Evolutionary conservation across 75 land plant species (phyloP).

Genomic region (Picea sitchensis): DNA sequence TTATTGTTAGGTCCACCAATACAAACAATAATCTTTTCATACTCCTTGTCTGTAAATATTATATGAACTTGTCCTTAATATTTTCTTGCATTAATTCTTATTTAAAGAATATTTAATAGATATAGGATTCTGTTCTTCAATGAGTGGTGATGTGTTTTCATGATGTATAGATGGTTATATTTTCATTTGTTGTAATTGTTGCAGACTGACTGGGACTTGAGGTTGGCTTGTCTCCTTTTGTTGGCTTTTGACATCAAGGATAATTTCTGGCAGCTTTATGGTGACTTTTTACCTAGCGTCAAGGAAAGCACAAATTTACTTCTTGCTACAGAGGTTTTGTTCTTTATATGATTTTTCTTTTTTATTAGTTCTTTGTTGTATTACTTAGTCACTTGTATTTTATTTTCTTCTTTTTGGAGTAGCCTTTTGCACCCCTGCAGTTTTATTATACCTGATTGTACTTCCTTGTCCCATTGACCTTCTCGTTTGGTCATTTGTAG

Average conservation of each 20-base stretch:
- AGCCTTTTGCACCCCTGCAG: too few species aligned
- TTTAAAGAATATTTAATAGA: not conserved
- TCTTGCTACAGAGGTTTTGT: conserved; percentile 78
- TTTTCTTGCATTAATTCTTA: not conserved
- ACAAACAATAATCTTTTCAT: not conserved
- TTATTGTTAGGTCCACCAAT: not conserved
- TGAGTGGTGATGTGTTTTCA: not conserved
- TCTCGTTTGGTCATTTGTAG: too few species aligned
- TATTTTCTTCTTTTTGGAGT: not conserved
- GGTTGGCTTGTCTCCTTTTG: conserved; percentile 89
- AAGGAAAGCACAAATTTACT: conserved; percentile 85
- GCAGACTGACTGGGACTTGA: conserved; percentile 97
- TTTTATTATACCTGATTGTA: too few species aligned
- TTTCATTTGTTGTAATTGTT: not conserved
- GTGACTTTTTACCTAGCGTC: conserved; percentile 82
- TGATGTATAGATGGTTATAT: not conserved
- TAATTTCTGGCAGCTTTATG: conserved; percentile 95
- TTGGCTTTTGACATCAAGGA: conserved; percentile 76
- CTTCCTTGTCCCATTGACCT: too few species aligned
- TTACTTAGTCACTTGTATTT: not conserved
- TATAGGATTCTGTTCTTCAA: not conserved
- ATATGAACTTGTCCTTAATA: not conserved
- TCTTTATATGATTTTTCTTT: not conserved
- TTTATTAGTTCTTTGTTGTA: not conserved
- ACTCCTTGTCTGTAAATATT: not conserved